phyloP scores from a whole-genome alignment of 176 grass and related monocot species.

The Oryza glaberrima region DNA sequence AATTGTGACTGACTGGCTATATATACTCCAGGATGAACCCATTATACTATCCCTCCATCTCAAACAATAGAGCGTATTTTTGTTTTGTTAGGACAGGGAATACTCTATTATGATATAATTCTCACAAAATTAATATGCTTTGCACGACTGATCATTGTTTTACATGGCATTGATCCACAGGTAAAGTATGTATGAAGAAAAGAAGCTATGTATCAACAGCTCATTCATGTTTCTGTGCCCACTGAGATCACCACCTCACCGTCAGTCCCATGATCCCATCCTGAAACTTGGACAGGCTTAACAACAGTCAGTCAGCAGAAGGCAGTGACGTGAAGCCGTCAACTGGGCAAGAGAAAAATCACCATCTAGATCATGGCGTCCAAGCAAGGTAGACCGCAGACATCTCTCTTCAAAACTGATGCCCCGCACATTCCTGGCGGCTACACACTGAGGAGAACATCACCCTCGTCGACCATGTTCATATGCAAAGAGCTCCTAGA shows the following conservation, averaged over 20 bases:
- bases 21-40: not conserved
- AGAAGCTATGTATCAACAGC: not conserved
- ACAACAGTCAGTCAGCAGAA: not conserved
- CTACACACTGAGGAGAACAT: not conserved
- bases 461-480: not conserved
- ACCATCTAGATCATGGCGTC: not conserved
- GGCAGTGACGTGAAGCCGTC: not conserved
- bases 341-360: not conserved
- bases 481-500: conserved; percentile 80
- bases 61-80: no score
- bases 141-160: not conserved
- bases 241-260: not conserved
- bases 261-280: not conserved
- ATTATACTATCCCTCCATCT: not conserved
- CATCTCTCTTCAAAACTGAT: not conserved
- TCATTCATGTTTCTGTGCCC: not conserved
- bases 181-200: not conserved
- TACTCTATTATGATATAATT: no score
- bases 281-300: not conserved
- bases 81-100: no score
- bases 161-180: not conserved
- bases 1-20: not conserved
- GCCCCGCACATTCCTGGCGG: not conserved
- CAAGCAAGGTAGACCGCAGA: not conserved
- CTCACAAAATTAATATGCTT: not conserved